Evolutionary conservation across 208 protist genomes (phyloP), one percentile per base, ranked within the genome.

Genomic region (Leishmania tarentolae): DNA sequence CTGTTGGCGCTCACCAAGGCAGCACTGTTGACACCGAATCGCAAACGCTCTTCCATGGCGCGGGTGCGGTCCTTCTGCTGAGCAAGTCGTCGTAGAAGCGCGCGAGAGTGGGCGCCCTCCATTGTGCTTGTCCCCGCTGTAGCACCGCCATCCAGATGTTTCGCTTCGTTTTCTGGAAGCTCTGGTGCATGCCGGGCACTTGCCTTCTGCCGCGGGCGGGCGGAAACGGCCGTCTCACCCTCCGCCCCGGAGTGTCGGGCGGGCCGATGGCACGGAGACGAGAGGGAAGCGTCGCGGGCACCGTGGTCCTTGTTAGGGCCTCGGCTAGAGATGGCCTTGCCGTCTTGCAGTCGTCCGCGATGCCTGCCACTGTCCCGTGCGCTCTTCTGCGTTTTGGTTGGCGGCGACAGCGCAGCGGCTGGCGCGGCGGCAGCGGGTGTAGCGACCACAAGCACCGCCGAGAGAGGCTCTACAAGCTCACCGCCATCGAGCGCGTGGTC

Each of bases 51-150:
- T 66, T 85, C 82, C 71, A 85, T 85, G 50, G 78, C 78, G 0
- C 82, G 82, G 2, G 77, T 81, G 6, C 82, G 82, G 50, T 65
- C 40, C 44, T 85, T 85, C 17, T 71, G 77, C 73, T 85, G 61
- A 2, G 82, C 82, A 46, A 85, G 82, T 35, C 82, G 82, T 44
- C 82, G 82, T 71, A 81, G 74, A 61, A 85, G 73, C 24, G 77
- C 82, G 61, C 82, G 82, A 9, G 82, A 79, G 47, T 81, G 72
- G 1, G 66, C 61, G 73, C 31, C 50, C 13, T 57, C 56, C 50
- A 37, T 6, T 59, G 66, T 57, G 3, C 57, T 42, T 9, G 61
- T 19, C 19, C 31, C 71, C 13, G 71, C n/a, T 37, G 42, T 50
- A 3, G 19, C 71, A 46, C 31, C 50, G 50, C 17, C 50, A 31